phyloP scores from a whole-genome alignment of 1,284 basidiomycete genomes.

The Tetrapyrgos nigripes region DNA sequence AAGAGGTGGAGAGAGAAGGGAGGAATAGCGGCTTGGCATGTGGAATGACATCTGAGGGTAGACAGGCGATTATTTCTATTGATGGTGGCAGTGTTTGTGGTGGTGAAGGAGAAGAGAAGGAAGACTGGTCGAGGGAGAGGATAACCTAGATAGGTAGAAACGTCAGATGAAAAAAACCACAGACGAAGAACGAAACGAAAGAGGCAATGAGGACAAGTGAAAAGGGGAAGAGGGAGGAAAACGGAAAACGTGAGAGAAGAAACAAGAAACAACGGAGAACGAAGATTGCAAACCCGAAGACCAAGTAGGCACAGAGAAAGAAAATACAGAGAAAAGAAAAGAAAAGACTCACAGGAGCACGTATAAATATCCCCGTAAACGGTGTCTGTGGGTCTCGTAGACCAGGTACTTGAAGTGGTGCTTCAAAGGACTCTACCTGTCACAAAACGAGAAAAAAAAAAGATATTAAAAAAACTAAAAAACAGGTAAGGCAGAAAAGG shows the following conservation, averaged over 20 bases:
- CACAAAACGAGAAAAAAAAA: constrained; percentile 1
- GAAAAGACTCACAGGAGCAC: constrained; percentile 77
- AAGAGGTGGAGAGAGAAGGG: too few species aligned
- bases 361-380: constrained; percentile 93
- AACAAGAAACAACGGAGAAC: not conserved
- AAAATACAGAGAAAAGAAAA: not conserved
- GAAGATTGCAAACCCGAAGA: too few species aligned
- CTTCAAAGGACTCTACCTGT: constrained; percentile 92
- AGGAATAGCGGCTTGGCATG: constrained; percentile 26
- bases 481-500: too few species aligned
- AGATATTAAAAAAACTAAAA: not conserved
- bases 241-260: too few species aligned
- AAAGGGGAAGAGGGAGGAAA: too few species aligned
- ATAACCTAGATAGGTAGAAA: too few species aligned
- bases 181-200: too few species aligned
- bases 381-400: constrained; percentile 66
- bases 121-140: too few species aligned
- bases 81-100: constrained; percentile 46
- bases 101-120: not conserved
- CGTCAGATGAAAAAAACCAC: too few species aligned
- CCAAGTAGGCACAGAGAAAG: too few species aligned
- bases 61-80: constrained; percentile 74
- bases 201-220: too few species aligned
- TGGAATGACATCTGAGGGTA: constrained; percentile 70
- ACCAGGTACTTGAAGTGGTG: constrained; percentile 69